Conservation (phyloP, 495 filamentous ascomycete species). For the Extremus antarcticus region DNA sequence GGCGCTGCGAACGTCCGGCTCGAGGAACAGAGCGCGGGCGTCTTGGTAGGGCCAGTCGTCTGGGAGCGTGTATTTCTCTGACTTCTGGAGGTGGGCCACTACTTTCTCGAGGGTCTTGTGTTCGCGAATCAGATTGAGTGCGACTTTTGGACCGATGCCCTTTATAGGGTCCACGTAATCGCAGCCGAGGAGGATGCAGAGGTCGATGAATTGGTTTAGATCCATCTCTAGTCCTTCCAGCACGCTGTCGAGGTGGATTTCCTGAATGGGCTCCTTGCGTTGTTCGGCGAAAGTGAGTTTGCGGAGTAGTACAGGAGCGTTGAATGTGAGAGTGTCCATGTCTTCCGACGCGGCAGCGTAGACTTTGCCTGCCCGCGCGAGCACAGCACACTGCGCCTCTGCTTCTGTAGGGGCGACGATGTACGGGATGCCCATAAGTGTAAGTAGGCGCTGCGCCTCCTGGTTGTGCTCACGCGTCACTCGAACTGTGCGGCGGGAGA, state of each 20-base stretch:
- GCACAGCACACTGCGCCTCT: slow-evolving; percentile 87
- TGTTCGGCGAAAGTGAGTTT: slow-evolving; percentile 96
- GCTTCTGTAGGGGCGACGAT: slow-evolving; percentile 94
- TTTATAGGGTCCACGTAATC: slow-evolving; percentile 96
- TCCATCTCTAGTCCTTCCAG: slow-evolving; percentile 82
- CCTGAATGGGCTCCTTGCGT: slow-evolving; percentile 92
- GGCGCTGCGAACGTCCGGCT: slow-evolving; percentile 78
- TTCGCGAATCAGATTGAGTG: slow-evolving; percentile 85
- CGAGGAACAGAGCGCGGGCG: slow-evolving; percentile 79
- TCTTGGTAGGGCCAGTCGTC: slow-evolving; percentile 92
- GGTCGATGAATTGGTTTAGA: slow-evolving; percentile 77
- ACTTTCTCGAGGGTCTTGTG: slow-evolving; percentile 79
- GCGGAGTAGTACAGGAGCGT: slow-evolving; percentile 78
- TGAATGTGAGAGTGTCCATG: slow-evolving; percentile 97
- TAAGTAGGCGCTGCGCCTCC: slow-evolving; percentile 82
- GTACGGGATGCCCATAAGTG: slow-evolving; percentile 91
- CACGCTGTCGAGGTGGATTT: slow-evolving; percentile 77
- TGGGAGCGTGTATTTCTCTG: slow-evolving; percentile 64
- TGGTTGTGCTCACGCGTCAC: slow-evolving; percentile 95
- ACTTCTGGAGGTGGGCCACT: slow-evolving; percentile 43
- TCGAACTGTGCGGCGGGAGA: slow-evolving; percentile 83
- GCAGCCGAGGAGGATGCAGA: slow-evolving; percentile 95
- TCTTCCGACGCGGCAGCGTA: slow-evolving; percentile 95
- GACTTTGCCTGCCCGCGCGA: slow-evolving; percentile 87
- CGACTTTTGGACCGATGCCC: slow-evolving; percentile 82